Percentiles rank a stretch among this genome's conserved stretches.
These are phyloP conservation scores for Salix udensis DNA, from an alignment of 345 rosid species.

Conservation along the genomic window DNA sequence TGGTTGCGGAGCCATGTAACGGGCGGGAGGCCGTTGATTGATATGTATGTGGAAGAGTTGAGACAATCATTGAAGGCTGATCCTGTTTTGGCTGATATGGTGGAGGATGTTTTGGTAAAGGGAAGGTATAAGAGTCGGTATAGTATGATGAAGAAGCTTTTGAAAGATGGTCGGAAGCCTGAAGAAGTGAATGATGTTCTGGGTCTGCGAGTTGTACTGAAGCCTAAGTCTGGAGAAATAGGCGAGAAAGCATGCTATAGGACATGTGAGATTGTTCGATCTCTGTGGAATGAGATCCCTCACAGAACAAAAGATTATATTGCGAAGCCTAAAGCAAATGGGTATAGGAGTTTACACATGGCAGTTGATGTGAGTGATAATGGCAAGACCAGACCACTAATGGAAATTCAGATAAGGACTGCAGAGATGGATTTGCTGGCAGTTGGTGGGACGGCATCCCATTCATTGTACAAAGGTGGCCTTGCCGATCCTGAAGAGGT, in stretches of 20 bases:
- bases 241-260: slow-evolving; percentile 75
- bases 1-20: slow-evolving; percentile 73
- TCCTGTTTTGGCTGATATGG: slow-evolving; percentile 45
- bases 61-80: slow-evolving; percentile 54
- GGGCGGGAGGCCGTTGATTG: slow-evolving; percentile 59
- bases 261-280: slow-evolving; percentile 50
- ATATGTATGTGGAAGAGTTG: slow-evolving; percentile 59
- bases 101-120: slow-evolving; percentile 55
- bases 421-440: slow-evolving; percentile 78
- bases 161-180: slow-evolving; percentile 75
- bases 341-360: slow-evolving; percentile 90
- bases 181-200: slow-evolving; percentile 85
- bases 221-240: slow-evolving; percentile 36
- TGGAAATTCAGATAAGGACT: slow-evolving; percentile 93
- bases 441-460: slow-evolving; percentile 80
- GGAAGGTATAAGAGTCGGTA: slow-evolving; percentile 84
- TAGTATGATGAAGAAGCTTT: slow-evolving; percentile 94
- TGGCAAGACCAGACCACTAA: slow-evolving; percentile 54
- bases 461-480: slow-evolving; percentile 86
- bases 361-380: slow-evolving; percentile 79
- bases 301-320: slow-evolving; percentile 83
- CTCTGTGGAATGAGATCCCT: slow-evolving; percentile 81
- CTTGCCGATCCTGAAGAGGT: slow-evolving; percentile 89
- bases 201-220: slow-evolving; percentile 73
- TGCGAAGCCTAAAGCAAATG: slow-evolving; percentile 70